Evolutionary conservation across 2,329 filamentous ascomycete genomes (phyloP).

Genomic region (Metarhizium rileyi): DNA sequence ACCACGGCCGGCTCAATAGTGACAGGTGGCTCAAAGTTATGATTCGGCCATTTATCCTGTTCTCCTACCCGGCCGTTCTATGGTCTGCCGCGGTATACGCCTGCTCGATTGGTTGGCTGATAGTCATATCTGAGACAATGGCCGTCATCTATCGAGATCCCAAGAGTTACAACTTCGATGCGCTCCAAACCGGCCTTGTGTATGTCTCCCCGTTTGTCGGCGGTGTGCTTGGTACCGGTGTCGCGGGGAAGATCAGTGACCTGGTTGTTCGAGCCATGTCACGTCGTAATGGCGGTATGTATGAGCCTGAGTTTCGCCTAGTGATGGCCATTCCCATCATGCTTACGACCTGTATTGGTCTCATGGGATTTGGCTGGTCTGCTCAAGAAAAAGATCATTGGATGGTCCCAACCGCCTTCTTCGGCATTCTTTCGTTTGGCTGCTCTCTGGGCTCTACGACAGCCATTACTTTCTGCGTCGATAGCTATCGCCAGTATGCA

Average conservation of each 20-base stretch:
- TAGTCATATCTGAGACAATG: conserved; percentile 84
- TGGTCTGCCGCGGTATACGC: conserved; percentile 83
- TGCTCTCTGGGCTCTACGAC: conserved; percentile 86
- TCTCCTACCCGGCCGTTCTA: conserved; percentile 76
- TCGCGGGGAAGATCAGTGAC: conserved; percentile 83
- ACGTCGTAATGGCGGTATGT: conserved; percentile 79
- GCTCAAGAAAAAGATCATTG: conserved; percentile 64
- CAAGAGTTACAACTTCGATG: conserved; percentile 67
- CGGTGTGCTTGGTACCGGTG: conserved; percentile 79
- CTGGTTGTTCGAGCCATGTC: conserved; percentile 75
- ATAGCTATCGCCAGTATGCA: conserved; percentile 87
- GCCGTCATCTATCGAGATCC: conserved; percentile 65
- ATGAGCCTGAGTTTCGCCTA: conserved; percentile 88
- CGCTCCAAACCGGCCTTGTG: conserved; percentile 72
- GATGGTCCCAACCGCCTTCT: conserved; percentile 91
- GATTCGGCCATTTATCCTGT: conserved; percentile 73
- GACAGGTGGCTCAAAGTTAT: conserved; percentile 76
- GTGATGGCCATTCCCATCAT: conserved; percentile 79
- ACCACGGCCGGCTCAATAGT: conserved; percentile 65
- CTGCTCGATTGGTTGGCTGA: conserved; percentile 87
- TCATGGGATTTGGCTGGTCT: conserved; percentile 97
- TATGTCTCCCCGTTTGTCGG: conserved; percentile 88
- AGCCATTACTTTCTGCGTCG: conserved; percentile 86
- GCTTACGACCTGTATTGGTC: conserved; percentile 67
- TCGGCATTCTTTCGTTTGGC: conserved; percentile 84